phyloP scores from a whole-genome alignment of 257 asterid species.

The Solanum clarkiae region DNA sequence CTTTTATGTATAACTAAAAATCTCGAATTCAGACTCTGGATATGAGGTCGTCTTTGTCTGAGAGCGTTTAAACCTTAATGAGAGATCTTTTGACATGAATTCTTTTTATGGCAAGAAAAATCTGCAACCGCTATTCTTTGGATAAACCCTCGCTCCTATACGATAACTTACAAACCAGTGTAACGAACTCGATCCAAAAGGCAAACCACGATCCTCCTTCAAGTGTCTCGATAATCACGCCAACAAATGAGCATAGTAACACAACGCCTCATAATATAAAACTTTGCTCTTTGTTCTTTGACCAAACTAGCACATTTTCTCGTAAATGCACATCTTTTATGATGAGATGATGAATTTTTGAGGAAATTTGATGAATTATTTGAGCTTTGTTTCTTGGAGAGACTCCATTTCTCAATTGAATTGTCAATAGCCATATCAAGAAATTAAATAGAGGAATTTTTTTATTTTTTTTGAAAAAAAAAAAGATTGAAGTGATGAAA shows the following conservation, averaged over 20 bases:
- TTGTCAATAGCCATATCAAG: background rate
- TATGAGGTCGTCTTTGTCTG: background rate
- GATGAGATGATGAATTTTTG: conserved; percentile 11
- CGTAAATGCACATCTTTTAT: conserved; percentile 51
- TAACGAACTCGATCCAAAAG: too few relatives aligned
- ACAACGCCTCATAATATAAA: conserved; percentile 81
- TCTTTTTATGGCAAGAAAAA: too few relatives aligned
- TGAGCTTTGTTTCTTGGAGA: conserved; percentile 18
- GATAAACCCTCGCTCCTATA: too few relatives aligned
- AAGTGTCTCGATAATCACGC: conserved; percentile 65
- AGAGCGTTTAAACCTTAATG: background rate
- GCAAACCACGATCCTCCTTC: background rate
- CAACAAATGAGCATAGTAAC: conserved; percentile 89
- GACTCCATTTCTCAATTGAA: conserved; percentile 13
- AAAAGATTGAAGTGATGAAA: background rate
- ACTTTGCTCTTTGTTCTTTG: conserved; percentile 79
- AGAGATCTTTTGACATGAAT: background rate
- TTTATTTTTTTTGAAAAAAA: background rate
- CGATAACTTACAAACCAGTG: too few relatives aligned
- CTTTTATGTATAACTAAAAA: background rate
- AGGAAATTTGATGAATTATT: background rate
- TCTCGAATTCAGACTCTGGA: background rate
- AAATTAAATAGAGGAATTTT: background rate
- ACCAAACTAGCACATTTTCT: conserved; percentile 72
- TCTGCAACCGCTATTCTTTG: too few relatives aligned